Base-by-base conservation (phyloP, 805 yeast species). In the Naumovozyma castellii region DNA sequence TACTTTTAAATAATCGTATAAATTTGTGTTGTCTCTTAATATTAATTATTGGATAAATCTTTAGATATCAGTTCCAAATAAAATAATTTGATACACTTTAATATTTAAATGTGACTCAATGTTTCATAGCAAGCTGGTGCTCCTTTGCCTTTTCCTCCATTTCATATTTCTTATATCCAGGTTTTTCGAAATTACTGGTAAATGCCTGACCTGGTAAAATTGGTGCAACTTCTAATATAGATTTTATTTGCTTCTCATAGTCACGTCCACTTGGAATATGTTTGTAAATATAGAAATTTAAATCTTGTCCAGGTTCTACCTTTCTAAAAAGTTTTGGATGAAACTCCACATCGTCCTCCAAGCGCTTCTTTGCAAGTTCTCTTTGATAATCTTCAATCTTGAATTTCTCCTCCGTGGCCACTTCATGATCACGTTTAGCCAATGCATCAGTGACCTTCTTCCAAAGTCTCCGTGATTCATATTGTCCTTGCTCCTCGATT, bases 331-430 rank as follows among this genome's bases (percentile, higher is more conserved):
- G 62, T 54, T 78, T 78, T 17, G 97, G 96, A 48, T 75, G 77
- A 61, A 84, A 87, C 48, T 79, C 87, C 1, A 73, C 79, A 12
- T 90, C 94, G 36, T 80, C 82, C 48, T 82, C 95, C 15, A 66
- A 62, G 50, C 97, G 73, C 51, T 76, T 71, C 58, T 78, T 81
- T 13, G 95, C 86, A 32, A 68, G 63, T 15, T 64, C 64, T 57
- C 98, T 75, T 65, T 92, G 98, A n/a, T 70, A 71, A 44, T 85
- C 83, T 64, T 92, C 98, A 40, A 92, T 85, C 49, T 76, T 74
- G 56, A 69, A 82, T 63, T 92, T 92, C 56, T 87, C 95, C 22
- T 78, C 82, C 0, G 98, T 92, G 1, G 97, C 97, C 3, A 68
- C 65, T 14, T 68, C 71, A 60, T 92, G 98, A 57, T 92, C 76